Evolutionary conservation across 2,329 filamentous ascomycete species (phyloP).

Genomic region (Microsporum canis): DNA sequence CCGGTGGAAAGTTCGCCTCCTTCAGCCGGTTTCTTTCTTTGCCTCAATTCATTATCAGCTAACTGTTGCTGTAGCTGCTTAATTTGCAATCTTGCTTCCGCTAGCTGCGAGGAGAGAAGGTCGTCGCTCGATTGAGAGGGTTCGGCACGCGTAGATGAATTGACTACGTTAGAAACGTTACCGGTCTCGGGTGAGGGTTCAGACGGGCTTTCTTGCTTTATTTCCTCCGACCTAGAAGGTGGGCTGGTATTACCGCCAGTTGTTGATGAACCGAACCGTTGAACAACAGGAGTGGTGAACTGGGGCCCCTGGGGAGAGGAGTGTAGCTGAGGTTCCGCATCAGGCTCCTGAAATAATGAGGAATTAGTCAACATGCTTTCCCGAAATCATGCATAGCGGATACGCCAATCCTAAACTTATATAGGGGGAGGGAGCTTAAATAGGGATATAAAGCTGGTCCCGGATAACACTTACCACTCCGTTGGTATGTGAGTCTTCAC

Average conservation of each 20-base stretch:
- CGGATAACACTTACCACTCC: constrained; percentile 8
- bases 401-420: constrained; percentile 13
- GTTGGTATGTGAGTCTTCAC: constrained; percentile 38
- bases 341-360: constrained; percentile 15
- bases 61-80: constrained; percentile 53
- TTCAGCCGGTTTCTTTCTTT: constrained; percentile 58
- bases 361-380: not conserved
- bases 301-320: constrained; percentile 42
- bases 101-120: constrained; percentile 55
- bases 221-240: constrained; percentile 19
- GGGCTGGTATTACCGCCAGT: constrained; percentile 24
- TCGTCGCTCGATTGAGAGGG: constrained; percentile 45
- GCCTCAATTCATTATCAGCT: constrained; percentile 59
- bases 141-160: constrained; percentile 29
- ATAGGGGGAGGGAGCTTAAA: constrained; percentile 12
- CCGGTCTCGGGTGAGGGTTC: not conserved
- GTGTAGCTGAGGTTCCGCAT: constrained; percentile 43
- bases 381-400: not conserved
- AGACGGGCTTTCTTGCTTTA: constrained; percentile 14
- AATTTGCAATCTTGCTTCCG: constrained; percentile 64
- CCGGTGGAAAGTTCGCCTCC: constrained; percentile 38
- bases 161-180: constrained; percentile 10
- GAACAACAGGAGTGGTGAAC: constrained; percentile 36
- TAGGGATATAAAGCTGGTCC: not conserved
- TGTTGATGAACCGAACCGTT: constrained; percentile 31